phyloP scores from a whole-genome alignment of 805 yeast genomes.

The Suhomyces sp. region DNA sequence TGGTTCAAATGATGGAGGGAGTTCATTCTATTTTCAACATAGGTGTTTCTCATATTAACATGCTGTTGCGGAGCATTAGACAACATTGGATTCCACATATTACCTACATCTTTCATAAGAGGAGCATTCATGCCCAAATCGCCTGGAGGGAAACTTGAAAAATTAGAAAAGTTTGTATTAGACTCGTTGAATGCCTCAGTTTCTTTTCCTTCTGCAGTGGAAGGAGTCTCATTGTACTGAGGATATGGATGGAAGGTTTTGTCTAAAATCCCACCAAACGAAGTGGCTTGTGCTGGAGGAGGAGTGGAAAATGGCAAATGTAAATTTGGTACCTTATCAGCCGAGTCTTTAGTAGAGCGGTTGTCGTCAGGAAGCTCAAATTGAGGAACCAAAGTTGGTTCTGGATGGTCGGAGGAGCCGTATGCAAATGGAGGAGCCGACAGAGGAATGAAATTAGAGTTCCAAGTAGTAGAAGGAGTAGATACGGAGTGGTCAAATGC shows the following conservation, averaged over 20 bases:
- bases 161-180: not conserved
- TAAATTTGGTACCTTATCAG: constrained; percentile 8
- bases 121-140: not conserved
- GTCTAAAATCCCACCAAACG: constrained; percentile 4
- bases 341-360: constrained; percentile 7
- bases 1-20: not conserved
- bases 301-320: constrained; percentile 24
- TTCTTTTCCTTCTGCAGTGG: not conserved
- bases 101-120: not conserved
- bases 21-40: constrained; percentile 3
- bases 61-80: not conserved
- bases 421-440: constrained; percentile 38
- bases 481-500: constrained; percentile 17
- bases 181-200: not conserved
- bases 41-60: constrained; percentile 3
- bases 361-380: constrained; percentile 19
- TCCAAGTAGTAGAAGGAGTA: constrained; percentile 40
- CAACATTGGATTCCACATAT: constrained; percentile 14
- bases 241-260: not conserved
- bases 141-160: too few species aligned
- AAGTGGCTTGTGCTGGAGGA: constrained; percentile 15
- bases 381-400: constrained; percentile 9
- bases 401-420: constrained; percentile 4
- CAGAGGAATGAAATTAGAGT: constrained; percentile 28
- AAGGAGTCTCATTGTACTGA: not conserved